These are phyloP conservation scores for Ballota nigra DNA, from an alignment of 257 asterid species.

Conservation along the genomic window DNA sequence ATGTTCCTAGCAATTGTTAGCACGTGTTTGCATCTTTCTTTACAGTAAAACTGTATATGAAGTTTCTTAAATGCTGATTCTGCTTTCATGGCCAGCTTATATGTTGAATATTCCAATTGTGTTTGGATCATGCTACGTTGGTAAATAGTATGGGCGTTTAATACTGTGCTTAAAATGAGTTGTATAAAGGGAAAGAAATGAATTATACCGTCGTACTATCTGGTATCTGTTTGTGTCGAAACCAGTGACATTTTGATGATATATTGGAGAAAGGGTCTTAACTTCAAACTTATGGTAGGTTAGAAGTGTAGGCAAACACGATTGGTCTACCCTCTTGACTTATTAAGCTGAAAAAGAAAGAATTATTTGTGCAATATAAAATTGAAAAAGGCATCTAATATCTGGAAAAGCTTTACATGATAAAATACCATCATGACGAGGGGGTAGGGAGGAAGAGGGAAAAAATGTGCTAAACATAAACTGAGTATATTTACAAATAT, in stretches of 20 bases:
- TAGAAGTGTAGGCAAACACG: not conserved
- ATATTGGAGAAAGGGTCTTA: conserved; percentile 7
- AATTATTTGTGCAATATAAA: not conserved
- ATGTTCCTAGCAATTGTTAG: not conserved
- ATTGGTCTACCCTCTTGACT: not conserved
- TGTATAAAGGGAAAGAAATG: not conserved
- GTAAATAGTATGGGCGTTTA: not conserved
- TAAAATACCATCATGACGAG: not conserved
- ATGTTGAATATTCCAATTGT: not conserved
- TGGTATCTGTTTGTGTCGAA: not conserved
- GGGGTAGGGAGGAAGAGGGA: not conserved
- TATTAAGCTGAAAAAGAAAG: not conserved
- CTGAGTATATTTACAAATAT: not conserved
- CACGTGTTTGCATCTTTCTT: conserved; percentile 1
- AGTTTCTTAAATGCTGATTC: conserved; percentile 13
- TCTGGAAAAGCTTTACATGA: not conserved
- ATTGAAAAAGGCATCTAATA: not conserved
- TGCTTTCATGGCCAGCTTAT: not conserved
- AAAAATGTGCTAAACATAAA: not conserved
- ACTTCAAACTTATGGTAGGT: not conserved
- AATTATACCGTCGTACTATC: not conserved
- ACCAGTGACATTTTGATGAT: not conserved
- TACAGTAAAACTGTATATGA: not conserved
- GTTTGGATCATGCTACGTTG: not conserved
- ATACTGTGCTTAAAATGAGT: not conserved